A percentile compares a stretch with the other conserved stretches of the same genome.
These are phyloP conservation scores for Opeltia flavorubescens DNA, from an alignment of 495 filamentous ascomycete species.

Conservation along the genomic window DNA sequence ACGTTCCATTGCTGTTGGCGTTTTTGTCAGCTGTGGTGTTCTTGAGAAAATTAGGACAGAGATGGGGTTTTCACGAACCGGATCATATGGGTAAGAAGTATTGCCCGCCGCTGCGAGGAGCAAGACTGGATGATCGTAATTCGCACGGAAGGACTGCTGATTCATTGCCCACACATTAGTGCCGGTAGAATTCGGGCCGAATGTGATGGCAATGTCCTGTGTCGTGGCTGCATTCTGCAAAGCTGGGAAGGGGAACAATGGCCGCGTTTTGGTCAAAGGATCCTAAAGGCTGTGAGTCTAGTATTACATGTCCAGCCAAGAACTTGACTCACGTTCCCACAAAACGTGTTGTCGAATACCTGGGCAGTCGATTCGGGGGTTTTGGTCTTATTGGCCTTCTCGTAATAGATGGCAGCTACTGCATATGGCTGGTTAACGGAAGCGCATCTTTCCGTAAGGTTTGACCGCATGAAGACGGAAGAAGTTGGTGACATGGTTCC, in stretches of 20 bases:
- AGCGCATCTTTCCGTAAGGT: conserved; percentile 6
- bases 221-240: conserved; percentile 31
- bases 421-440: conserved; percentile 13
- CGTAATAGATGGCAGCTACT: conserved; percentile 29
- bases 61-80: background rate
- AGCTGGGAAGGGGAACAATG: conserved; percentile 37
- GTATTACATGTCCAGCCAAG: conserved; percentile 20
- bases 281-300: conserved; percentile 24
- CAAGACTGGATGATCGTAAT: conserved; percentile 48
- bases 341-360: conserved; percentile 1
- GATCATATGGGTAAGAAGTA: conserved; percentile 28
- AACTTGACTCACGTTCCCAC: conserved; percentile 23
- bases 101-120: conserved; percentile 39
- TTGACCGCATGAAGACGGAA: conserved; percentile 27
- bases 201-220: conserved; percentile 34
- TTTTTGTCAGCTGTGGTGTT: too few species aligned
- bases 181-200: conserved; percentile 34
- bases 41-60: background rate
- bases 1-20: conserved; percentile 40
- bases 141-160: conserved; percentile 34
- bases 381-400: conserved; percentile 17
- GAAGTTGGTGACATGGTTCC: conserved; percentile 17
- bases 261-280: conserved; percentile 32
- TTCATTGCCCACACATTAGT: conserved; percentile 43
- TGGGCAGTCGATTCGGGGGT: conserved; percentile 11